phyloP scores from a whole-genome alignment of 805 yeast species.

The Candida chauliodis region DNA sequence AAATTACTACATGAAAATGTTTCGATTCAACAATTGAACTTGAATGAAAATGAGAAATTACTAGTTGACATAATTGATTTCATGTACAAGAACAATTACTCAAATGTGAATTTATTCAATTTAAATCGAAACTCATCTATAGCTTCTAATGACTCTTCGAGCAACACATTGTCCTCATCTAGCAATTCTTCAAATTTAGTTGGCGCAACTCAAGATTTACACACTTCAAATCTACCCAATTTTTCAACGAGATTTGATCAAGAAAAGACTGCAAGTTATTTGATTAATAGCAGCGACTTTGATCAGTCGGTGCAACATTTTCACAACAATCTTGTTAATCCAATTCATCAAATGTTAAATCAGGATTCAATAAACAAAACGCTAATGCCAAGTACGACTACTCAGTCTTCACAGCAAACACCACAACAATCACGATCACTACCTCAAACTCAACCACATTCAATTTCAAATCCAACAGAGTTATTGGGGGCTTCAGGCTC shows the following conservation, averaged over 20 bases:
- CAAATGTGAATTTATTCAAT: conserved; percentile 2
- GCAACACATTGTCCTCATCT: neutral
- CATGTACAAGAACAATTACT: conserved; percentile 5
- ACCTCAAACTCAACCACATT: neutral
- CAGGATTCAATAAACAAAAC: conserved; percentile 3
- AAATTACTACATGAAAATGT: conserved; percentile 9
- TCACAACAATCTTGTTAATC: conserved; percentile 3
- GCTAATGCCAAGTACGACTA: neutral
- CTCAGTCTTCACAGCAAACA: conserved; percentile 1
- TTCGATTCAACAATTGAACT: conserved; percentile 8
- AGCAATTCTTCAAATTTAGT: no score
- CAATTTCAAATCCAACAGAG: neutral
- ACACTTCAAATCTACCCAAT: neutral
- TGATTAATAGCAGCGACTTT: conserved; percentile 1
- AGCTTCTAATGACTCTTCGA: neutral
- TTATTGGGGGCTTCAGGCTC: neutral
- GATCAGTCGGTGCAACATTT: conserved; percentile 6
- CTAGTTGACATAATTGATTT: conserved; percentile 13
- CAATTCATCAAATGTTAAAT: neutral
- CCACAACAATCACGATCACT: neutral
- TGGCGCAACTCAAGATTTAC: neutral
- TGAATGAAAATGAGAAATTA: conserved; percentile 21
- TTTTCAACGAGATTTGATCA: conserved; percentile 1
- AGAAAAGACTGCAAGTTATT: conserved; percentile 3
- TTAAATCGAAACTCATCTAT: neutral